Evolutionary conservation across 2,329 filamentous ascomycete genomes (phyloP), one percentile per base, ranked within the genome.

Genomic region (Aspergillus sp.): DNA sequence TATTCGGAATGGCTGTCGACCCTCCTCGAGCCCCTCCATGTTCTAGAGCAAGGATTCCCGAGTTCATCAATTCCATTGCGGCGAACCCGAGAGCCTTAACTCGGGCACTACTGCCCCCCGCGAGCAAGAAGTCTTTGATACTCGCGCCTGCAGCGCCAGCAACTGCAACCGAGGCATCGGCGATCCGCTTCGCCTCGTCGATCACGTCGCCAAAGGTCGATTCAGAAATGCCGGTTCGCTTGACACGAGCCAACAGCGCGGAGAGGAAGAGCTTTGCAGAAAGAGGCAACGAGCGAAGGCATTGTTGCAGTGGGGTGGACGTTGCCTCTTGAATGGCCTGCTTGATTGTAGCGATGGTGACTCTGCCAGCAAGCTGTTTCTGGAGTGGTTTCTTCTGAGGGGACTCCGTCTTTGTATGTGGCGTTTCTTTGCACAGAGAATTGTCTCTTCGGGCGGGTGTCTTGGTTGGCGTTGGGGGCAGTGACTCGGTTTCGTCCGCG

Each of bases 301-400:
- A 91, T 68, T 94, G 90, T 68, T 97, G 93, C 53, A 97, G 78
- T 2, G 94, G 94, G 52, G 90, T 96, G 3, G 89, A 91, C 0
- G 93, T 97, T 4, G 93, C 92, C 75, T 99, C 94, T 64, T 89
- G 89, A 71, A 99, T 97, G 32, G 94, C 94, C 66, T 89, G 86
- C 71, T 96, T 96, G 70, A 97, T 88, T 3, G 91, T 97, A 48
- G 88, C 86, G 65, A 97, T 97, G 1, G 91, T 97, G 38, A 99
- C 94, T 47, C 87, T 82, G 32, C 70, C 44, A 52, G 74, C 70
- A 65, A 58, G 56, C 60, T 68, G 66, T 66, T 49, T 60, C 49
- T 16, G 55, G 34, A 31, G 44, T 42, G 36, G 62, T 55, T 52
- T 63, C 56, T 52, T 58, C 19, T 50, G 59, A 20, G 47, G 59